Evolutionary conservation across 2,329 filamentous ascomycete genomes (phyloP).

Genomic region (Fusarium luffae): DNA sequence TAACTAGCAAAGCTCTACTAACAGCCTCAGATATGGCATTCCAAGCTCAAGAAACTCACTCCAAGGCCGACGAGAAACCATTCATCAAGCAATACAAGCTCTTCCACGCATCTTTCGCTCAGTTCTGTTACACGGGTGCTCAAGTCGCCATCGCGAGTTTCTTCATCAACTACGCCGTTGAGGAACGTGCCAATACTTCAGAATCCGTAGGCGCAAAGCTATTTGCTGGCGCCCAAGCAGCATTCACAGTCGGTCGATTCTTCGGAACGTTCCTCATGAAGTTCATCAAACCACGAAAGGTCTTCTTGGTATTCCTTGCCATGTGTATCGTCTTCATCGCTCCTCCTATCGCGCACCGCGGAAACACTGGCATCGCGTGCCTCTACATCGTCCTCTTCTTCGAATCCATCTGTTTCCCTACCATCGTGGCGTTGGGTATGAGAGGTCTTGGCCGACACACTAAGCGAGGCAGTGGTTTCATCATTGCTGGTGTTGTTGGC

Average conservation of each 20-base stretch:
- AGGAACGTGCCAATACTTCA: constrained; percentile 65
- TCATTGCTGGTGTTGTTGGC: constrained; percentile 75
- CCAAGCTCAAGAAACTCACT: constrained; percentile 66
- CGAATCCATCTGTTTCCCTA: constrained; percentile 83
- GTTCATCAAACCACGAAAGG: constrained; percentile 70
- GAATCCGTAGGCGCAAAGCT: constrained; percentile 70
- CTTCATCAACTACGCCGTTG: constrained; percentile 79
- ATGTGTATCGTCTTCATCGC: constrained; percentile 71
- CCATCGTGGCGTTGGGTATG: constrained; percentile 82
- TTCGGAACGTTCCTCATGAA: constrained; percentile 74
- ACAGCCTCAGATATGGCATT: constrained; percentile 67
- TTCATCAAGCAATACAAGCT: constrained; percentile 78
- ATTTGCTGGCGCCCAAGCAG: constrained; percentile 78
- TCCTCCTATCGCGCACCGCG: constrained; percentile 59
- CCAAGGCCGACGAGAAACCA: constrained; percentile 68
- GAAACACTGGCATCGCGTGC: constrained; percentile 66
- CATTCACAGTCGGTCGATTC: constrained; percentile 79
- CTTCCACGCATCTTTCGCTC: constrained; percentile 79
- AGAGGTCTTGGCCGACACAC: constrained; percentile 79
- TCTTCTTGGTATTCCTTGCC: constrained; percentile 74
- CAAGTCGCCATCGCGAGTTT: constrained; percentile 74
- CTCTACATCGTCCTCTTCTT: constrained; percentile 80
- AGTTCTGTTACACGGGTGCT: constrained; percentile 82
- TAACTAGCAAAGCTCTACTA: neutral
- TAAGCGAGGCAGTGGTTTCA: constrained; percentile 79